Conservation (phyloP, 148 eudicot genomes). For the Camellia japonica region DNA sequence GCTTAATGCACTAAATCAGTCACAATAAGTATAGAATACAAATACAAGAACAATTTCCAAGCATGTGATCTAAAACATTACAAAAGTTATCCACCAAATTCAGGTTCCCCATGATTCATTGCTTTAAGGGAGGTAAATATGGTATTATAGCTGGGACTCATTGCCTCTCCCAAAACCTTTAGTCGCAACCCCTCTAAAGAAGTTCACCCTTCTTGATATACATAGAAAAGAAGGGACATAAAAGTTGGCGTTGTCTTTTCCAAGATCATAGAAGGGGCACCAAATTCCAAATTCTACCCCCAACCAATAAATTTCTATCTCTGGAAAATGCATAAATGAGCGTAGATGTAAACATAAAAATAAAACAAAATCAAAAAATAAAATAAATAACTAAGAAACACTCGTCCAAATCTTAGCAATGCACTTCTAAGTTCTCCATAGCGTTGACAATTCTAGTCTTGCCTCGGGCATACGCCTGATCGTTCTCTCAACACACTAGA, state of each 20-base stretch:
- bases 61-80: not conserved
- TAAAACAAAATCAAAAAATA: not conserved
- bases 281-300: not conserved
- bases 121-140: not conserved
- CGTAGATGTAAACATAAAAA: not conserved
- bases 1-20: not conserved
- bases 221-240: not conserved
- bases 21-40: not conserved
- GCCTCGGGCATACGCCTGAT: not conserved
- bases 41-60: not conserved
- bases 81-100: not conserved
- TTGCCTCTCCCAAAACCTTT: not conserved
- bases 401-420: not conserved
- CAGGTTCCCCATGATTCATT: not conserved
- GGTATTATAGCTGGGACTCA: not conserved
- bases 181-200: not conserved
- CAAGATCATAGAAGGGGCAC: not conserved
- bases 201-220: not conserved
- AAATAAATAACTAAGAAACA: not conserved
- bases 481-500: not conserved
- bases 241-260: not conserved
- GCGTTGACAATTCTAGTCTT: not conserved
- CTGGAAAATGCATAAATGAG: not conserved
- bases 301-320: not conserved
- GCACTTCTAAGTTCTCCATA: not conserved